Conservation (phyloP, 2,329 filamentous ascomycete species). For the Aspergillus calidoustus region DNA sequence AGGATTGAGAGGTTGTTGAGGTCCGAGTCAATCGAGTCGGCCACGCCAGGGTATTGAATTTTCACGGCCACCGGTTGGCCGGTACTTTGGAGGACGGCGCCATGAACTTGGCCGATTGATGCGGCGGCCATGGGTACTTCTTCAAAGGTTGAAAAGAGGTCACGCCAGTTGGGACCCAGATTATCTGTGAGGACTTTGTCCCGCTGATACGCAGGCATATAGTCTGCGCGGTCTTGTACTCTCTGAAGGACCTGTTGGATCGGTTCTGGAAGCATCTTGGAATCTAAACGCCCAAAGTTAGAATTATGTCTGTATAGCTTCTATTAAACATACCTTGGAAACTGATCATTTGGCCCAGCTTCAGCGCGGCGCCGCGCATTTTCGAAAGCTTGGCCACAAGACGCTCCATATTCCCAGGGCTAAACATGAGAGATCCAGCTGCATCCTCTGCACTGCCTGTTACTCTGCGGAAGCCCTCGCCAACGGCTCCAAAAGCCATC, state of each 20-base stretch:
- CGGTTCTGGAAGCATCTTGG: slow-evolving; percentile 86
- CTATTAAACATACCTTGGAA: slow-evolving; percentile 67
- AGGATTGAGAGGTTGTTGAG: slow-evolving; percentile 91
- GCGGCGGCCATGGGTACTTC: slow-evolving; percentile 93
- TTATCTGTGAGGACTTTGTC: slow-evolving; percentile 80
- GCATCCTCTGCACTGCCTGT: slow-evolving; percentile 66
- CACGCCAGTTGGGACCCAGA: slow-evolving; percentile 81
- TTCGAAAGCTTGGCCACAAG: slow-evolving; percentile 90
- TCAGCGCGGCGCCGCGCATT: slow-evolving; percentile 96
- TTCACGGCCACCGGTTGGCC: slow-evolving; percentile 86
- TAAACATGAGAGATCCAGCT: slow-evolving; percentile 81
- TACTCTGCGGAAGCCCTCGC: slow-evolving; percentile 79
- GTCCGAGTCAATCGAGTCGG: slow-evolving; percentile 94
- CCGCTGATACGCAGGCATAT: slow-evolving; percentile 94
- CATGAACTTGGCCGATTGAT: slow-evolving; percentile 95
- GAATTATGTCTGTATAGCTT: neutral
- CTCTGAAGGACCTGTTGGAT: slow-evolving; percentile 90
- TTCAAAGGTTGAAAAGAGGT: slow-evolving; percentile 81
- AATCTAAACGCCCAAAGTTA: slow-evolving; percentile 57
- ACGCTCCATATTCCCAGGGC: slow-evolving; percentile 87
- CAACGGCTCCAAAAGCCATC: slow-evolving; percentile 91
- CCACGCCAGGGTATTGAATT: slow-evolving; percentile 95
- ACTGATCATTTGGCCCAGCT: slow-evolving; percentile 96
- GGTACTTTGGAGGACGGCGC: slow-evolving; percentile 75
- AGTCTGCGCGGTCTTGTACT: slow-evolving; percentile 95